Evolutionary conservation across 306 rosid genomes (phyloP).

Genomic region (Glycyrrhiza uralensis): DNA sequence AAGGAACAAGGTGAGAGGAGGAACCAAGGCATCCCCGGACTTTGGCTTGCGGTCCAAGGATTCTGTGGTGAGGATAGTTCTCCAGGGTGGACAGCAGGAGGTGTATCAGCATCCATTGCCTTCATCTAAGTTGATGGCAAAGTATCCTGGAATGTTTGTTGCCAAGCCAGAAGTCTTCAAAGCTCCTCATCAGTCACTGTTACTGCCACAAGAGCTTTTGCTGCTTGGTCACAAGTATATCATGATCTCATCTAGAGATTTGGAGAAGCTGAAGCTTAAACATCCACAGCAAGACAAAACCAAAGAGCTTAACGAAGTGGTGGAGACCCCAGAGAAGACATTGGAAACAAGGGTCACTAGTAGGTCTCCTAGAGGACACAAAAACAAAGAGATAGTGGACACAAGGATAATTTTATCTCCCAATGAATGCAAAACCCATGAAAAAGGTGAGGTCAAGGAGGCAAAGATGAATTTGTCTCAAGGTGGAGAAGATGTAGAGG

Average conservation of each 20-base stretch:
- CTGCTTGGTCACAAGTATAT: slow-evolving; percentile 58
- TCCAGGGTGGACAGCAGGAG: slow-evolving; percentile 50
- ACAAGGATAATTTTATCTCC: slow-evolving; percentile 9
- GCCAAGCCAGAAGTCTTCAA: slow-evolving; percentile 54
- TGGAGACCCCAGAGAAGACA: too few relatives aligned
- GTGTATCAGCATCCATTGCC: slow-evolving; percentile 39
- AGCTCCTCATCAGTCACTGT: slow-evolving; percentile 50
- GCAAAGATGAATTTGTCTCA: not conserved
- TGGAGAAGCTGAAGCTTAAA: slow-evolving; percentile 50
- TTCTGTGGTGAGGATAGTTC: slow-evolving; percentile 49
- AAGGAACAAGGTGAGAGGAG: slow-evolving; percentile 23
- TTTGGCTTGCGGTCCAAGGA: slow-evolving; percentile 22
- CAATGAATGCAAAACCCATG: not conserved
- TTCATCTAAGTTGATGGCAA: slow-evolving; percentile 47
- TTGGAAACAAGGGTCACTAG: too few relatives aligned
- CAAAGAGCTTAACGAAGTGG: too few relatives aligned
- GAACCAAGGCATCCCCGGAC: slow-evolving; percentile 20
- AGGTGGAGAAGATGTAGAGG: slow-evolving; percentile 31
- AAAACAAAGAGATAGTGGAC: slow-evolving; percentile 25
- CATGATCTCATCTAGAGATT: slow-evolving; percentile 36
- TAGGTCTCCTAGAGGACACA: too few relatives aligned
- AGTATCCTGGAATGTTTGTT: slow-evolving; percentile 55
- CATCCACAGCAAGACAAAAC: slow-evolving; percentile 19
- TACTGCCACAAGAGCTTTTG: slow-evolving; percentile 48
- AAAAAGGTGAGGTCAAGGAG: not conserved